Base-by-base conservation (phyloP, 2,329 filamentous ascomycete genomes). In the Sphaerulina vaccinii region DNA sequence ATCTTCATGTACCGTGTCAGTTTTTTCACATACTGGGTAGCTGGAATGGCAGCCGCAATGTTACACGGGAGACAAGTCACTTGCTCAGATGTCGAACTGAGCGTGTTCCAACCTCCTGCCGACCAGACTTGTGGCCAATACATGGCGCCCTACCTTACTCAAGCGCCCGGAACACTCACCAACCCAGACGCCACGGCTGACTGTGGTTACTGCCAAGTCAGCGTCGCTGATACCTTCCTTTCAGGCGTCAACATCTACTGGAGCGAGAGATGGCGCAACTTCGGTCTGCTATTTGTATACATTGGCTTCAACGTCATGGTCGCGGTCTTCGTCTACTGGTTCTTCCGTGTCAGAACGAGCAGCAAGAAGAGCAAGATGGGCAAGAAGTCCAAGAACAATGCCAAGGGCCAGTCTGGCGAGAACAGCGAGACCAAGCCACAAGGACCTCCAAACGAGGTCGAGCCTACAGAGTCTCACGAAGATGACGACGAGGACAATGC, bases 1-100 rank as follows among this genome's bases (percentile, higher is more conserved):
- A 82, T 82, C 55, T 89, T 88, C 72, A 89, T 89, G 86, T 87
- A 88, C 68, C 78, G 81, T 21, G 74, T 82, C 9, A 83, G 79
- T 0, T 84, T 84, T 0, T 84, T 87, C 53, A 87, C 83, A 0
- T 88, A 88, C 68, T 82, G 77, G 75, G 63, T 76, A 16, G 63
- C 56, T 15, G 71, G 70, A 8, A 68, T 75, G 32, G 66, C 72
- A 2, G 60, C 66, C 4, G 69, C 71, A 0, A 68, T 70, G 63
- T 64, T 84, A 0, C 68, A 71, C 2, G 68, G 63, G 0, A 74
- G 73, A 1, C 57, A 67, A 7, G 79, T 85, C 35, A 70, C 66
- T 18, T 85, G 78, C 56, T 64, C 69, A 10, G 37, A 52, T 59
- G 62, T 53, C 2, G 75, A 85, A 47, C 71, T 68, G 9, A 66